Conservation (phyloP, 2,329 filamentous ascomycete species). For the Penicillium verrucosum region DNA sequence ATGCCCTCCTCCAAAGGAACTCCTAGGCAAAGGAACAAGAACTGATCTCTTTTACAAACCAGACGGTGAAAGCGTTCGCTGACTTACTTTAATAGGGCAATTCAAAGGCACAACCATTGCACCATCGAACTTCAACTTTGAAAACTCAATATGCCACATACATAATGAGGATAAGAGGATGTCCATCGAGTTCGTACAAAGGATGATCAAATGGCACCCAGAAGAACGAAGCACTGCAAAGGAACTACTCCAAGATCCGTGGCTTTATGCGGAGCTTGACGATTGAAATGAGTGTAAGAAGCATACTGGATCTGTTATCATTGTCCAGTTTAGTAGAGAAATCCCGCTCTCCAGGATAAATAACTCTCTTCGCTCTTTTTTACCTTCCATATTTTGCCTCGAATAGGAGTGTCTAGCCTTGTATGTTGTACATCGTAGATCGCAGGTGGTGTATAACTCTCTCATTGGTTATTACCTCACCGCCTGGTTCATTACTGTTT, state of each 20-base stretch:
- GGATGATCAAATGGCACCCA: conserved; percentile 30
- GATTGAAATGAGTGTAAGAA: background rate
- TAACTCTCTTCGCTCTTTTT: background rate
- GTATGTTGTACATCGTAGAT: background rate
- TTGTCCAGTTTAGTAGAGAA: background rate
- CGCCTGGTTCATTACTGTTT: too few relatives aligned
- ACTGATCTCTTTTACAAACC: conserved; percentile 5
- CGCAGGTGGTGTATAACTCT: too few relatives aligned
- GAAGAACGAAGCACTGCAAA: conserved; percentile 31
- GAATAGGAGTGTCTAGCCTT: background rate
- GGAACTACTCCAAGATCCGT: conserved; percentile 31
- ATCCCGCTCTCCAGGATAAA: background rate
- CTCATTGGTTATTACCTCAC: too few relatives aligned
- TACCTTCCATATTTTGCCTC: background rate
- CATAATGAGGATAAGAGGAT: conserved; percentile 28
- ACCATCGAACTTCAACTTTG: conserved; percentile 7
- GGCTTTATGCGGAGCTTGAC: conserved; percentile 21
- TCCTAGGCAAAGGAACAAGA: conserved; percentile 26
- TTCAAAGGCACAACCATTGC: conserved; percentile 1
- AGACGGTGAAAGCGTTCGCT: background rate
- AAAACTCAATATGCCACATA: conserved; percentile 15
- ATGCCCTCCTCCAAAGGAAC: conserved; percentile 24
- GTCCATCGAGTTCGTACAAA: conserved; percentile 29
- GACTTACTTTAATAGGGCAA: background rate
- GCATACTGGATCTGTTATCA: background rate